These are phyloP conservation scores for Salvia hispanica DNA, from an alignment of 257 asterid genomes.

Conservation along the genomic window DNA sequence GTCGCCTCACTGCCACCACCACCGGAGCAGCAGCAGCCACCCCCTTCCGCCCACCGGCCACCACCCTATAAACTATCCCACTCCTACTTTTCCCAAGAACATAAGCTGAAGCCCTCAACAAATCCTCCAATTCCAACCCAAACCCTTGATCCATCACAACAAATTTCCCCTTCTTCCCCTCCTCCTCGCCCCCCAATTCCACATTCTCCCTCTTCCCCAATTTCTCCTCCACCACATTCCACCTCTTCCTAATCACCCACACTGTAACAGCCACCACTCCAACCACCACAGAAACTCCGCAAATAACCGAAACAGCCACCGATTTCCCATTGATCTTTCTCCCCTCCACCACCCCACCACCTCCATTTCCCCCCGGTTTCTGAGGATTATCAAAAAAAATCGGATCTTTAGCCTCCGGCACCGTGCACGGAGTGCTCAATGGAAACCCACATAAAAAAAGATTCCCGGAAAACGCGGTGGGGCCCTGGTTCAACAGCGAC, in stretches of 20 bases:
- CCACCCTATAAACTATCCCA: conserved; percentile 93
- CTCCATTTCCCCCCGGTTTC: conserved; percentile 49
- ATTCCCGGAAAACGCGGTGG: conserved; percentile 91
- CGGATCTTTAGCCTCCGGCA: conserved; percentile 67
- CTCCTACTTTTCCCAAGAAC: conserved; percentile 92
- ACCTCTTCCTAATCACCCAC: conserved; percentile 58
- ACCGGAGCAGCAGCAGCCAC: conserved; percentile 40
- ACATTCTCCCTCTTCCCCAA: conserved; percentile 31
- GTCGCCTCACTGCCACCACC: conserved; percentile 78
- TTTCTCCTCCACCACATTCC: conserved; percentile 48
- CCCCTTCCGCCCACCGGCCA: conserved; percentile 59
- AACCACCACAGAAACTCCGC: conserved; percentile 55
- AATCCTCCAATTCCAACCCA: conserved; percentile 82
- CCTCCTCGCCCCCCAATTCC: conserved; percentile 55
- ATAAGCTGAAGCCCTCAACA: conserved; percentile 95
- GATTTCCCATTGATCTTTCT: conserved; percentile 45
- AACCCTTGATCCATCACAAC: conserved; percentile 77
- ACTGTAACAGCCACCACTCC: conserved; percentile 57
- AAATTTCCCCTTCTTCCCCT: conserved; percentile 79
- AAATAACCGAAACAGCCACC: conserved; percentile 54
- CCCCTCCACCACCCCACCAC: conserved; percentile 40
- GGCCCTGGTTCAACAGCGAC: conserved; percentile 86
- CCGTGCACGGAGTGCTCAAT: conserved; percentile 51
- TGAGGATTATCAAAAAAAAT: conserved; percentile 43
- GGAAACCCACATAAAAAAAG: conserved; percentile 92